Evolutionary conservation across 148 eudicot species (phyloP).

Genomic region (Rhododendron ovatum): DNA sequence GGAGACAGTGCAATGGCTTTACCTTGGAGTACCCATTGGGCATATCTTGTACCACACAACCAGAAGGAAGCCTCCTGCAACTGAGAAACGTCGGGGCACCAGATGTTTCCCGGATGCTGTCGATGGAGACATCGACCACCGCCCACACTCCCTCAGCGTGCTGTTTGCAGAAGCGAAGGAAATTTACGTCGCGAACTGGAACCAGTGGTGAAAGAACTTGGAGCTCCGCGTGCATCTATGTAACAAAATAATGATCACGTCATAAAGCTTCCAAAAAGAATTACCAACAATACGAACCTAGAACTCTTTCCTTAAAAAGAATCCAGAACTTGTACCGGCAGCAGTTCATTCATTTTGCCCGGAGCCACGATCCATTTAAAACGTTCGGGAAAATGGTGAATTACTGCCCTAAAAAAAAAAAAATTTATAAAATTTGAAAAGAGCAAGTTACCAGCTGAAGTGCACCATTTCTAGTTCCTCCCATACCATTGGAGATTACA

Average conservation of each 20-base stretch:
- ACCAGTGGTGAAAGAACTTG: slow-evolving; percentile 94
- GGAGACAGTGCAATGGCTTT: background rate
- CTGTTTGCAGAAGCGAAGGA: slow-evolving; percentile 94
- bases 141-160: slow-evolving; percentile 97
- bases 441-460: slow-evolving; percentile 66
- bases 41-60: slow-evolving; percentile 96
- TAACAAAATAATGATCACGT: background rate
- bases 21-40: slow-evolving; percentile 97
- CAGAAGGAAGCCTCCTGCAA: slow-evolving; percentile 93
- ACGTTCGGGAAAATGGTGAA: background rate
- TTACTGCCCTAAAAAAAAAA: background rate
- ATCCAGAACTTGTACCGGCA: background rate
- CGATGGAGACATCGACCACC: slow-evolving; percentile 84
- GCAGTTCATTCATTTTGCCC: background rate
- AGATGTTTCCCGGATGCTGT: slow-evolving; percentile 58
- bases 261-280: background rate
- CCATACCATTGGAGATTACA: slow-evolving; percentile 84
- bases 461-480: slow-evolving; percentile 90
- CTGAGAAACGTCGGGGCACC: slow-evolving; percentile 47
- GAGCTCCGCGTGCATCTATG: slow-evolving; percentile 87
- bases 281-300: background rate
- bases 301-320: background rate
- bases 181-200: slow-evolving; percentile 78
- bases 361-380: background rate
- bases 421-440: background rate